These are phyloP conservation scores for Pichia norvegensis DNA, from an alignment of 1,139 yeast genomes.

Conservation along the genomic window DNA sequence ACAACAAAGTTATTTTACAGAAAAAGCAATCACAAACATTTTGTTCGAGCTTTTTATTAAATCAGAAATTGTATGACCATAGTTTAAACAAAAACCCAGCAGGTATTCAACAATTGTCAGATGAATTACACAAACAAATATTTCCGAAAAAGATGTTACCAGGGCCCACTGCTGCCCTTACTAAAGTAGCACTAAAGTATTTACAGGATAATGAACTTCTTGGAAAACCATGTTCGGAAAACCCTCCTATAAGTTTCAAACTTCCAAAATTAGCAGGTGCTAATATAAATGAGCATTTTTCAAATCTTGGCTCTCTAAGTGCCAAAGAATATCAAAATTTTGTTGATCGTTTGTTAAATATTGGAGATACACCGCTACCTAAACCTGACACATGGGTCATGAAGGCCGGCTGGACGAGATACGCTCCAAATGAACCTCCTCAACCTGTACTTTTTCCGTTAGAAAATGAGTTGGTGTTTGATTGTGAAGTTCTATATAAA, in stretches of 20 bases:
- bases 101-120: constrained; percentile 65
- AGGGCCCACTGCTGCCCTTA: constrained; percentile 28
- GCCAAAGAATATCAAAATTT: constrained; percentile 54
- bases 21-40: neutral
- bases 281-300: constrained; percentile 78
- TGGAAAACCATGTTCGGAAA: constrained; percentile 67
- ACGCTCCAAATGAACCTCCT: constrained; percentile 48
- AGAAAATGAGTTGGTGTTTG: constrained; percentile 65
- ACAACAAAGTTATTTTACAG: neutral
- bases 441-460: constrained; percentile 62
- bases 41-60: neutral
- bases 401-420: constrained; percentile 78
- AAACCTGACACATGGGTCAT: constrained; percentile 50
- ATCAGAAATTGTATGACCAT: constrained; percentile 27
- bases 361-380: constrained; percentile 19
- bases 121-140: constrained; percentile 48
- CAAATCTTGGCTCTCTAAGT: constrained; percentile 54
- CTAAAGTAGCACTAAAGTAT: constrained; percentile 55
- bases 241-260: constrained; percentile 53
- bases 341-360: constrained; percentile 34
- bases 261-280: constrained; percentile 67
- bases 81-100: constrained; percentile 48
- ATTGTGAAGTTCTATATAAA: constrained; percentile 81
- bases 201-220: constrained; percentile 57
- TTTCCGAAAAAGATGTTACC: constrained; percentile 37